These are phyloP conservation scores for Capronia americana DNA, from an alignment of 2,329 filamentous ascomycete genomes.

Conservation along the genomic window DNA sequence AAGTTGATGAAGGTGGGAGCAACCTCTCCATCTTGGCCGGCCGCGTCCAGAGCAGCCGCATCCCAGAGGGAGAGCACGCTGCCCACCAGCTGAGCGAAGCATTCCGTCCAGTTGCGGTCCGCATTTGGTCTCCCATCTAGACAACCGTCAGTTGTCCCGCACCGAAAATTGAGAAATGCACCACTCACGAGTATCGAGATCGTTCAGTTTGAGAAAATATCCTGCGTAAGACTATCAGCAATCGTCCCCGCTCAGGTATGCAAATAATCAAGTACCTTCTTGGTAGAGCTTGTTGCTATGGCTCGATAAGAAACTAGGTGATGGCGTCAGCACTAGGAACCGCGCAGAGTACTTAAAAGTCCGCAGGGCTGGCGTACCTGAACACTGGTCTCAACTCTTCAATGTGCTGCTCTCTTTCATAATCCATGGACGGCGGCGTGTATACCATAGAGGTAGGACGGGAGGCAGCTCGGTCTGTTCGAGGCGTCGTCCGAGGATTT, in stretches of 20 bases:
- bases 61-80: slow-evolving; percentile 97
- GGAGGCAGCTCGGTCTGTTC: slow-evolving; percentile 29
- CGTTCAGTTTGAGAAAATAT: slow-evolving; percentile 95
- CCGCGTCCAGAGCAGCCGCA: slow-evolving; percentile 85
- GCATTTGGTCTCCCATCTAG: slow-evolving; percentile 83
- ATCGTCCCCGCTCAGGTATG: not conserved
- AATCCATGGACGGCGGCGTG: slow-evolving; percentile 78
- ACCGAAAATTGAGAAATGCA: not conserved
- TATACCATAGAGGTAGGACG: slow-evolving; percentile 37
- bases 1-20: slow-evolving; percentile 94
- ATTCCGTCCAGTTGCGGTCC: slow-evolving; percentile 93
- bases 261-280: slow-evolving; percentile 61
- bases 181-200: slow-evolving; percentile 84
- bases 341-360: slow-evolving; percentile 4
- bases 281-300: slow-evolving; percentile 97
- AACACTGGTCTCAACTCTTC: slow-evolving; percentile 96
- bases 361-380: slow-evolving; percentile 49
- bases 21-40: slow-evolving; percentile 82
- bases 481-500: slow-evolving; percentile 25
- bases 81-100: slow-evolving; percentile 94
- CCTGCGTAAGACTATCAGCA: slow-evolving; percentile 46
- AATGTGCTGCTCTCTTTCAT: slow-evolving; percentile 76
- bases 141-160: slow-evolving; percentile 1
- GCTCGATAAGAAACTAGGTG: slow-evolving; percentile 75
- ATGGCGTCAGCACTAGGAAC: slow-evolving; percentile 15